Evolutionary conservation across 352 stramenopile genomes (phyloP), one percentile per base, ranked within the genome.

Genomic region (Phytopythium mirpurense): DNA sequence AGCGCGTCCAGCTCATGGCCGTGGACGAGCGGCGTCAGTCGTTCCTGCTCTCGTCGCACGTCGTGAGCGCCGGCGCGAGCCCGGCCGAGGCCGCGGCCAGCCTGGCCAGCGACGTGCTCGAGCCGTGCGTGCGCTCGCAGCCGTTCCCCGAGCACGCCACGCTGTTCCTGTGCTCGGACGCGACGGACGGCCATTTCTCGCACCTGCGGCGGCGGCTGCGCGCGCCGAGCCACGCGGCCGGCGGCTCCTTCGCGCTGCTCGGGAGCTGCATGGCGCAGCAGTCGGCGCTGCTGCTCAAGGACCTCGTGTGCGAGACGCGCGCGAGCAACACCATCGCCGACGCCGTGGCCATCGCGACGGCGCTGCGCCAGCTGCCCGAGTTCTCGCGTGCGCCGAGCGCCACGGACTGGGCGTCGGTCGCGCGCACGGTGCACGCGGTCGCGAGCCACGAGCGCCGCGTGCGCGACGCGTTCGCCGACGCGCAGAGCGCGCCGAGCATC

Each of bases 231-330:
- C 4, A 19, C 12, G 3, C 26, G 9, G 32, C 18, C 15, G 34
- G 15, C 26, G 68, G 65, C 21, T 19, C 51, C n/a, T 48, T 72
- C 18, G 46, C 52, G 26, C 54, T 74, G 2, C 60, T 67, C 50
- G 67, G 67, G 1, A 57, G 46, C 16, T 75, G 67, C 31, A 65
- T 75, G 67, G 51, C 49, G 1, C 67, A 75, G 41, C 67, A 75
- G 41, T 67, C 67, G 35, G 51, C 34, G 8, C 44, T 75, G 34
- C 31, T 75, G 11, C 23, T 75, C 24, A 41, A 43, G 32, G 48
- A 54, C 6, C 16, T 54, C 2, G 18, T 54, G 4, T 21, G 8
- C 32, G 32, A 43, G 8, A 54, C 48, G 1, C 14, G 36, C 3
- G 9, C 32, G 6, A 21, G 21, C 14, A 24, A 18, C 21, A 45